A percentile compares a stretch with the other conserved stretches of the same genome.
Evolutionary conservation across 306 rosid genomes (phyloP).

Genomic region (Dryas drummondii): DNA sequence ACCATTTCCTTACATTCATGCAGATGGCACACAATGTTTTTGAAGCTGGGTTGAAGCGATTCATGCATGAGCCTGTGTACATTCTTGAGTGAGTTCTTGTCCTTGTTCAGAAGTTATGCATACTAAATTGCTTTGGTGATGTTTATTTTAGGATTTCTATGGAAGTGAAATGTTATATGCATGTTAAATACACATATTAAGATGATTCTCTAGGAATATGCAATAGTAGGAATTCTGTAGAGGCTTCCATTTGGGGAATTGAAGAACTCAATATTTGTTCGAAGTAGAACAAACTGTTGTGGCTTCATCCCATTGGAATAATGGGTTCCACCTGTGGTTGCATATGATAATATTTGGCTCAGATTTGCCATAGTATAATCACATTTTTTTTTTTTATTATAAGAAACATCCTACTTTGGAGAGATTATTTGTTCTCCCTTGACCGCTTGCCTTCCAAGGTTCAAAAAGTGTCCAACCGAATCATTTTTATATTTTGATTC

Average conservation of each 20-base stretch:
- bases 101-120: conserved; percentile 13
- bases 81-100: conserved; percentile 86
- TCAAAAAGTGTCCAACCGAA: neutral
- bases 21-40: conserved; percentile 97
- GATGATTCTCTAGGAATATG: conserved; percentile 6
- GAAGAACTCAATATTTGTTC: neutral
- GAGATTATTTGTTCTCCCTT: neutral
- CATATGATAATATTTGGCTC: neutral
- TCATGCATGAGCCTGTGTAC: conserved; percentile 89
- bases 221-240: neutral
- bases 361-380: neutral
- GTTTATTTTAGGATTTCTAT: neutral
- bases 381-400: neutral
- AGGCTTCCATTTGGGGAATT: neutral
- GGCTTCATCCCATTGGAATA: neutral
- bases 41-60: conserved; percentile 88
- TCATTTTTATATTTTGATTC: neutral
- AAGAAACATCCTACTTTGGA: neutral
- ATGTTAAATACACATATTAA: neutral
- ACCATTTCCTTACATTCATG: conserved; percentile 32
- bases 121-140: conserved; percentile 22
- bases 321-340: neutral
- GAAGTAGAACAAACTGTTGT: neutral
- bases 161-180: conserved; percentile 17
- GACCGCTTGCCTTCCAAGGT: neutral